Base-by-base conservation (phyloP, 306 rosid species). In the Lagenaria siceraria region DNA sequence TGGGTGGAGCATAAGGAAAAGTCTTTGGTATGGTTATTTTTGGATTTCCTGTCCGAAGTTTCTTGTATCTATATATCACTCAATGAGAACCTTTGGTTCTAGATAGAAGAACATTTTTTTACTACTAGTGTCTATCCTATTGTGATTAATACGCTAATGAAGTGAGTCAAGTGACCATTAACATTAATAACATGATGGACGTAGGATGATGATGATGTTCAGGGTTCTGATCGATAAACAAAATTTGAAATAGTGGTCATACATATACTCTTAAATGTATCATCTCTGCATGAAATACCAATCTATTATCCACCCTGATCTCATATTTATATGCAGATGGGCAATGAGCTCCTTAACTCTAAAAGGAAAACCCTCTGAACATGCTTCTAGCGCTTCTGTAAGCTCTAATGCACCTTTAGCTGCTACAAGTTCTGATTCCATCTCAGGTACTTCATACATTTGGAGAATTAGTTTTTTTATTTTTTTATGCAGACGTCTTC, bases 301-400 rank as follows among this genome's bases (percentile, higher is more conserved):
- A 75, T 75, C 52, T 75, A 19, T 54, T 31, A 43, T 65, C 58
- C 48, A 19, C 52, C 55, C 61, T 18, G 51, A 42, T 48, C 61
- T 54, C 36, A 54, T 70, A 40, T 80, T 48, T 62, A 62, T 79
- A 1, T 86, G 87, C 87, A 92, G 99, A 82, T 95, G 99, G 99
- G 99, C 99, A 56, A 92, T 95, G 99, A 95, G 99, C 87, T 95
- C 99, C 80, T 87, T 95, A 89, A 95, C 99, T 79, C 87, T 92
- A 56, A 95, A 95, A 87, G 92, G 93, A 25, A 95, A 89, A 80
- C 93, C 98, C 78, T 89, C 97, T 83, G 99, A 92, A 74, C 91
- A 92, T 82, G 90, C 88, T 77, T 86, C 96, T 46, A 87, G 88
- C 78, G 72, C 91, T 83, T 83, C 93, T 76, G 90, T 48, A 10